Base-by-base conservation (phyloP, 805 yeast species). In the Lipomyces mesembrius region DNA sequence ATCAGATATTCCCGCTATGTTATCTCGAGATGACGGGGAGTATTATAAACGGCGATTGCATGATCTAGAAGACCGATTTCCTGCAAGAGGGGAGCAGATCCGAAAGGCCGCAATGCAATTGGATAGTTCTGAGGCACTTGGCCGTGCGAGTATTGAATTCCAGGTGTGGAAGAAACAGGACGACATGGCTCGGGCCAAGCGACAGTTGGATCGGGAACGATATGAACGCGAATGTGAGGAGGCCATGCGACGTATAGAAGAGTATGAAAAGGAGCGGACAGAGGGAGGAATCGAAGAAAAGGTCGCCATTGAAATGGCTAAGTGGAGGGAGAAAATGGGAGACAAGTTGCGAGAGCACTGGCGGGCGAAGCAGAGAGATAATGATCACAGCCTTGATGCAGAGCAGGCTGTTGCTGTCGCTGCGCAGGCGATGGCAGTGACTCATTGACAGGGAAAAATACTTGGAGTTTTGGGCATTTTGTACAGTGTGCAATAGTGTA, bases 241-340 rank as follows among this genome's bases (percentile, higher is more conserved):
- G 1, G 70, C 67, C 5, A n/a, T 58, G 43, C 54, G 54, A 20
- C 34, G 32, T 12, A 60, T 67, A 3, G 63, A 62, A 29, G 71
- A 66, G 34, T 68, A 61, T 57, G 70, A 62, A n/a, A 43, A 54
- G 25, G 71, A 67, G 46, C 66, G 71, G n/a, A 63, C 71, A 17
- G 51, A 54, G 20, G 67, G 57, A 35, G 71, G 67, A 5, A 63
- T 68, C 22, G 65, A 68, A 32, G 58, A 32, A 12, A 60, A 61
- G 54, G 71, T 68, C n/a, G 57, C 60, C 27, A 53, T 52, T 25
- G 71, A 68, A 51, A 68, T 68, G 71, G 55, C 11, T 17, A 62
- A 60, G 46, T 68, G 71, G 71, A 57, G 51, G 11, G 63, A 46
- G 25, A 34, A 35, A n/a, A 57, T 66, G 61, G 43, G 61, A 2